Conservation (phyloP, 371 early-diverging fungal species). For the Actinomucor elegans region DNA sequence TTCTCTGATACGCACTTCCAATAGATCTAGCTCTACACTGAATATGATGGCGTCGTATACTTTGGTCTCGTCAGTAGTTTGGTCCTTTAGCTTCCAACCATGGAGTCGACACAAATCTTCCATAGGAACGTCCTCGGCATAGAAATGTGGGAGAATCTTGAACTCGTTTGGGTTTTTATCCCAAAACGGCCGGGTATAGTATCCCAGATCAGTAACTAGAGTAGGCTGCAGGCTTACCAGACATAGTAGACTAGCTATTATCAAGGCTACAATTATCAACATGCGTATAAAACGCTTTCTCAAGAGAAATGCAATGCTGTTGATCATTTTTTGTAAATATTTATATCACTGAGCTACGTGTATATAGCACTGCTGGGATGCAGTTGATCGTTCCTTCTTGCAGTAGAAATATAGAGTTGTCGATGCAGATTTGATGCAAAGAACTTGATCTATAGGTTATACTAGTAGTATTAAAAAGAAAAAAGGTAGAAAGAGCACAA, state of each 20-base stretch:
- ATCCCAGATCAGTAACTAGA: conserved; percentile 27
- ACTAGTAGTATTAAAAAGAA: too few species aligned
- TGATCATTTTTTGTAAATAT: background rate
- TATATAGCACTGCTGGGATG: too few species aligned
- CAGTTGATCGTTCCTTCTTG: too few species aligned
- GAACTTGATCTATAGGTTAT: too few species aligned
- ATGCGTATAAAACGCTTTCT: background rate
- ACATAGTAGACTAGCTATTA: background rate
- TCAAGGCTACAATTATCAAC: background rate
- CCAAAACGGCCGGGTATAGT: conserved; percentile 37
- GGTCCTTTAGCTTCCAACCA: conserved; percentile 19
- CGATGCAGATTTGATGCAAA: too few species aligned
- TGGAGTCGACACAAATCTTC: conserved; percentile 28
- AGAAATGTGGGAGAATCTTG: conserved; percentile 40
- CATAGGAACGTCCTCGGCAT: conserved; percentile 35
- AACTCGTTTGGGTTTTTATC: conserved; percentile 21
- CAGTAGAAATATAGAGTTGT: too few species aligned
- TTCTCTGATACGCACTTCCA: conserved; percentile 34
- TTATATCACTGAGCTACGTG: background rate
- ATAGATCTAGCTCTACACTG: conserved; percentile 36
- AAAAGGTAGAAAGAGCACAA: too few species aligned
- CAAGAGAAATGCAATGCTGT: background rate
- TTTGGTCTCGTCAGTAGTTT: conserved; percentile 25
- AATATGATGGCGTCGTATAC: conserved; percentile 37
- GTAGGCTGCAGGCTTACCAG: conserved; percentile 4